Evolutionary conservation across 2,329 filamentous ascomycete species (phyloP).

Genomic region (Aspergillus tanneri): DNA sequence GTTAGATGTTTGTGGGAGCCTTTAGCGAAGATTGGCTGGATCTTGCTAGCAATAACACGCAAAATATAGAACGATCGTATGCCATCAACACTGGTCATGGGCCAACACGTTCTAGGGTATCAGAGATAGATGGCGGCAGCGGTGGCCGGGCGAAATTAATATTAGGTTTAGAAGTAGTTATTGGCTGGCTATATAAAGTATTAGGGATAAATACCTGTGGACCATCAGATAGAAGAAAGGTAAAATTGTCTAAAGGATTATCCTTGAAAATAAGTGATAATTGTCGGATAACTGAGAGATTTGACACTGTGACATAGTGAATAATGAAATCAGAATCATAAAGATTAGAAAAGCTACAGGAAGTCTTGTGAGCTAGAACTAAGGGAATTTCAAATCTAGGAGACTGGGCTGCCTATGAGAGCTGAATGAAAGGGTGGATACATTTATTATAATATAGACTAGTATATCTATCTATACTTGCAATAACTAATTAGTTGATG

Average conservation of each 20-base stretch:
- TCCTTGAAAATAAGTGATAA: conserved; percentile 1
- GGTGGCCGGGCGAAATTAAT: background rate
- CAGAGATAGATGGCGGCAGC: background rate
- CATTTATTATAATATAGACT: conserved; percentile 1
- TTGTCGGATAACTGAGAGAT: background rate
- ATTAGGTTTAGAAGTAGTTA: conserved; percentile 1
- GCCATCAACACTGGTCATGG: no score
- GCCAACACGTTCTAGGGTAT: background rate
- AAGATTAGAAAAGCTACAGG: background rate
- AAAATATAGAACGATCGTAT: no score
- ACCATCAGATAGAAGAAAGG: conserved; percentile 2
- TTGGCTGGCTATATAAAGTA: conserved; percentile 2
- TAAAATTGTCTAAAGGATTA: background rate
- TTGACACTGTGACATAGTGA: background rate
- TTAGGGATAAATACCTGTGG: background rate
- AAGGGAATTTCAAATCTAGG: background rate
- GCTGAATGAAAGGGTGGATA: background rate
- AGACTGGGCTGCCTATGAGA: background rate
- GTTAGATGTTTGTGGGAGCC: no score
- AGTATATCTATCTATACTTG: background rate
- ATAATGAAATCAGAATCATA: background rate
- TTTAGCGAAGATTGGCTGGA: no score
- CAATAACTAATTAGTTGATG: background rate
- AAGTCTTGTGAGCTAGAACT: background rate
- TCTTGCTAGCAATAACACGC: no score